A percentile compares a stretch with the other conserved stretches of the same genome.
Conservation (phyloP, 805 yeast genomes). For the Nakazawaea populi region DNA sequence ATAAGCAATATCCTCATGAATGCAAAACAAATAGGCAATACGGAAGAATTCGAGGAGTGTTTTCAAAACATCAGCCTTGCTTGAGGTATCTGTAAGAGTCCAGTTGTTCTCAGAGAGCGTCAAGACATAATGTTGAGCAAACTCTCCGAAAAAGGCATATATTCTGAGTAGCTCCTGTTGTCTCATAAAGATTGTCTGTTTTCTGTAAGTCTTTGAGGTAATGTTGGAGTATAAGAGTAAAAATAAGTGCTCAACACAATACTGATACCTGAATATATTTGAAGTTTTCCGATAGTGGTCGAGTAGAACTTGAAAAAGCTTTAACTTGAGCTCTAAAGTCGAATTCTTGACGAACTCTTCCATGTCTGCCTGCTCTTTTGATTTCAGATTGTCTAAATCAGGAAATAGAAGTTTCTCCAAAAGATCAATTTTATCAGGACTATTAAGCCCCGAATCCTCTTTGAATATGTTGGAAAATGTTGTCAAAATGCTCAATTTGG, state of each 20-base stretch:
- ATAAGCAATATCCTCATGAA: conserved; percentile 46
- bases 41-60: conserved; percentile 28
- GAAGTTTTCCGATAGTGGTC: conserved; percentile 38
- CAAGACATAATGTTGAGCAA: conserved; percentile 31
- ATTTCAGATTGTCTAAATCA: conserved; percentile 6
- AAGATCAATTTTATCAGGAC: conserved; percentile 24
- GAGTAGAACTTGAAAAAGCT: conserved; percentile 71
- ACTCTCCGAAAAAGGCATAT: conserved; percentile 48
- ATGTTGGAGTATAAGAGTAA: conserved; percentile 35
- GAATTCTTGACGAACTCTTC: conserved; percentile 54
- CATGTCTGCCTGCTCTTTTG: conserved; percentile 44
- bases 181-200: conserved; percentile 27
- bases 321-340: conserved; percentile 59
- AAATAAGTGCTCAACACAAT: conserved; percentile 49
- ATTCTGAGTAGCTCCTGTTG: conserved; percentile 39
- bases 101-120: conserved; percentile 27
- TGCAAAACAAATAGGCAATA: conserved; percentile 40
- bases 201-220: conserved; percentile 18
- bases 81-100: conserved; percentile 16
- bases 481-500: conserved; percentile 65
- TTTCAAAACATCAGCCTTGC: conserved; percentile 10
- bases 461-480: conserved; percentile 51
- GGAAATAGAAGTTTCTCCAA: conserved; percentile 43
- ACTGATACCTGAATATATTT: conserved; percentile 29
- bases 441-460: conserved; percentile 20